A percentile compares a stretch with the other conserved stretches of the same genome.
Evolutionary conservation across 148 eudicot species (phyloP).

Genomic region (Selenicereus undatus): DNA sequence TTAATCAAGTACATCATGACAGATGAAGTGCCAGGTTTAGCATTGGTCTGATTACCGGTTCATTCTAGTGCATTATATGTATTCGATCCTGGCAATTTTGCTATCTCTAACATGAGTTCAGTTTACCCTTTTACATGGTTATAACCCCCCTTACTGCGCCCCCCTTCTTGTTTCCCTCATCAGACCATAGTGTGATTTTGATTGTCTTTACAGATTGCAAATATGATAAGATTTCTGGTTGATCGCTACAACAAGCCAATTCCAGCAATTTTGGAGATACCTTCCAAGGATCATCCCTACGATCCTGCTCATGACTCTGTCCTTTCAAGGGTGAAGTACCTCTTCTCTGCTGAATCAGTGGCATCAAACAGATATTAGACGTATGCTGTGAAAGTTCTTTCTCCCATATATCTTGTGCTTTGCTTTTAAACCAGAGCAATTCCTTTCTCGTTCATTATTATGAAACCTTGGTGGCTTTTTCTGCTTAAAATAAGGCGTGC

Average conservation of each 20-base stretch:
- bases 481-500: slow-evolving; percentile 19
- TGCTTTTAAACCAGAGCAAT: not conserved
- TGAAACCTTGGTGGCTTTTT: not conserved
- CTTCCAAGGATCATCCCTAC: slow-evolving; percentile 95
- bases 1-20: too few relatives aligned
- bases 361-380: slow-evolving; percentile 41
- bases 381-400: not conserved
- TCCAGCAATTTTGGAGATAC: slow-evolving; percentile 93
- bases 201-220: slow-evolving; percentile 54
- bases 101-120: too few relatives aligned
- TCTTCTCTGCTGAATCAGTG: slow-evolving; percentile 71
- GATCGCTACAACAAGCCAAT: slow-evolving; percentile 95
- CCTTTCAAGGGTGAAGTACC: slow-evolving; percentile 88
- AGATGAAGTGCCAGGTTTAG: too few relatives aligned
- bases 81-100: too few relatives aligned
- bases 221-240: slow-evolving; percentile 85
- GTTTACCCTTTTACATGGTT: too few relatives aligned
- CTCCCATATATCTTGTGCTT: slow-evolving; percentile 2
- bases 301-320: slow-evolving; percentile 91
- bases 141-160: too few relatives aligned
- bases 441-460: slow-evolving; percentile 14
- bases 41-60: too few relatives aligned
- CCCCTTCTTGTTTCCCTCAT: too few relatives aligned
- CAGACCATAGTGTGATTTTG: too few relatives aligned
- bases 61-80: too few relatives aligned